Conservation (phyloP, 257 asterid genomes). For the Solanum peruvianum region DNA sequence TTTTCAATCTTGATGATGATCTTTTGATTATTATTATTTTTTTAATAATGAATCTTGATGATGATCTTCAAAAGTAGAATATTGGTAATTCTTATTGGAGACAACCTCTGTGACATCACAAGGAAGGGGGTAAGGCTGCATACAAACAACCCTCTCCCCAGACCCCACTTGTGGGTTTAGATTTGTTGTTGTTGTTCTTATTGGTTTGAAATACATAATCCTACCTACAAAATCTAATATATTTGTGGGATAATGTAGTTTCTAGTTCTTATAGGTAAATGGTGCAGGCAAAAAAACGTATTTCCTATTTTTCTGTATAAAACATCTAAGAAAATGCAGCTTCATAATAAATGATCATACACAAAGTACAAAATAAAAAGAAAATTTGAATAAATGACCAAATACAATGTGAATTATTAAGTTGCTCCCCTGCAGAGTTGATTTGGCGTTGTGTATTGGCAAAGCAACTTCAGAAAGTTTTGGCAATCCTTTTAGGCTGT, state of each 20-base stretch:
- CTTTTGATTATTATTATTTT: background rate
- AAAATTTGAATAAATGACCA: background rate
- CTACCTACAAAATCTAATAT: background rate
- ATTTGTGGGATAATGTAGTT: background rate
- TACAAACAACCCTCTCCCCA: background rate
- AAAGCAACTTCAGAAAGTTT: conserved; percentile 46
- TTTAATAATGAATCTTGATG: background rate
- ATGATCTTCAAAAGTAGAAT: background rate
- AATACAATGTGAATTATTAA: background rate
- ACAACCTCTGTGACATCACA: background rate
- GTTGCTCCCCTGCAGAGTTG: conserved; percentile 29
- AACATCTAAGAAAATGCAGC: background rate
- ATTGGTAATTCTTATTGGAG: background rate
- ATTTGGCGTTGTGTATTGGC: conserved; percentile 59
- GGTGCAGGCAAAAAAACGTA: background rate
- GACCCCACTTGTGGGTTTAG: background rate
- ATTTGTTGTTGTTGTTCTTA: background rate
- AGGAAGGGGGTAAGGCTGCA: background rate
- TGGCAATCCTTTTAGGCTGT: conserved; percentile 59
- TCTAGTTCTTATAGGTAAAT: background rate
- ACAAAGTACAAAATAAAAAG: background rate
- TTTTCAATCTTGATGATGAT: background rate
- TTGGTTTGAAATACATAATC: background rate
- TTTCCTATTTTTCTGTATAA: background rate
- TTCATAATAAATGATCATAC: background rate